Conservation (phyloP, 2,329 filamentous ascomycete species). For the Penicillium sp. region DNA sequence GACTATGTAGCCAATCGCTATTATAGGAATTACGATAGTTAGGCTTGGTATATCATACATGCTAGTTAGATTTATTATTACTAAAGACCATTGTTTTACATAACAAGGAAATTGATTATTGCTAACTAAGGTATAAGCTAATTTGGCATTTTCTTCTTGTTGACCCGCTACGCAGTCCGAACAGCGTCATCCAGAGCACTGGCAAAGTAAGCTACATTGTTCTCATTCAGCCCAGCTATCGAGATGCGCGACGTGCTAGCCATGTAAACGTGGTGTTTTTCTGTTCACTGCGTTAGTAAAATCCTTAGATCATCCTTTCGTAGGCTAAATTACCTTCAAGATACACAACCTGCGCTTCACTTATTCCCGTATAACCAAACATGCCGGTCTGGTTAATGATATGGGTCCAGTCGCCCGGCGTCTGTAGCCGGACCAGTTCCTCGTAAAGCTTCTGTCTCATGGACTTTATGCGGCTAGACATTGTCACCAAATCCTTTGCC, state of each 20-base stretch:
- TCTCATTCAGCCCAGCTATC: slow-evolving; percentile 80
- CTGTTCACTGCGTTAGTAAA: slow-evolving; percentile 16
- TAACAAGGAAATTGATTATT: neutral
- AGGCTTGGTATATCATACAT: too few relatives aligned
- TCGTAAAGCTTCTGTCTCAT: slow-evolving; percentile 76
- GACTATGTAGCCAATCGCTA: too few relatives aligned
- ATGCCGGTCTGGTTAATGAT: slow-evolving; percentile 81
- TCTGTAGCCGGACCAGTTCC: slow-evolving; percentile 74
- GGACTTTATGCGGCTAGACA: slow-evolving; percentile 86
- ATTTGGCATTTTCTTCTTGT: too few relatives aligned
- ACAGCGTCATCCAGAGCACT: neutral
- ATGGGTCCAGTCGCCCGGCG: slow-evolving; percentile 66
- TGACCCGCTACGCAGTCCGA: neutral
- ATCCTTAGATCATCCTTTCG: neutral
- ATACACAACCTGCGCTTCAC: slow-evolving; percentile 37
- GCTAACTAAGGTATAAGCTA: neutral
- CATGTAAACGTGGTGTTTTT: slow-evolving; percentile 46
- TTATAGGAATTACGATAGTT: too few relatives aligned
- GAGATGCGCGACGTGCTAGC: slow-evolving; percentile 87
- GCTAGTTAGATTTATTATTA: too few relatives aligned
- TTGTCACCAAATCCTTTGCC: slow-evolving; percentile 81
- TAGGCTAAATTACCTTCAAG: slow-evolving; percentile 21
- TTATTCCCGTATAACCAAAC: slow-evolving; percentile 73
- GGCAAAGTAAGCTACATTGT: slow-evolving; percentile 4
- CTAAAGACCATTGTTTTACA: neutral